These are phyloP conservation scores for Penicillium sp. DNA, from an alignment of 2,329 filamentous ascomycete species.

Conservation along the genomic window DNA sequence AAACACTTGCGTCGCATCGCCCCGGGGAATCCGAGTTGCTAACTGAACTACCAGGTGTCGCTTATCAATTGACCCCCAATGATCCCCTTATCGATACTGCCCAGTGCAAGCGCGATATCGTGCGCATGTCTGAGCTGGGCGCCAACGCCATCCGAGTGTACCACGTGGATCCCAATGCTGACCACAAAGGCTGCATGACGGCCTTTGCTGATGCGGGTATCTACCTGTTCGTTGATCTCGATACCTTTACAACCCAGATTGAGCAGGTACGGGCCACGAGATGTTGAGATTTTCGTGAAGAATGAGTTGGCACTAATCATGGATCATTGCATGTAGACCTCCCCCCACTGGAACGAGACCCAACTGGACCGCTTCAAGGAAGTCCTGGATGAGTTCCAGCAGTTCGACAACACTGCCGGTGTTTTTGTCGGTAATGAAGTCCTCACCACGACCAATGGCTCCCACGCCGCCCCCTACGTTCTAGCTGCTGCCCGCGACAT, in stretches of 20 bases:
- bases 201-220: constrained; percentile 79
- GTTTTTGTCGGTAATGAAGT: constrained; percentile 91
- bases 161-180: constrained; percentile 72
- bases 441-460: constrained; percentile 56
- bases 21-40: not conserved
- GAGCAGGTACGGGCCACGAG: constrained; percentile 39
- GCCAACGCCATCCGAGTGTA: constrained; percentile 87
- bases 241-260: constrained; percentile 52
- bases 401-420: constrained; percentile 78
- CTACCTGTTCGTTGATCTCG: constrained; percentile 82
- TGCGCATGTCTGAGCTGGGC: constrained; percentile 77
- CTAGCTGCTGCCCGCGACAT: constrained; percentile 80
- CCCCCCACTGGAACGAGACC: constrained; percentile 71
- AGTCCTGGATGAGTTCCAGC: constrained; percentile 76
- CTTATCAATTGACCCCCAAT: constrained; percentile 67
- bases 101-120: constrained; percentile 76
- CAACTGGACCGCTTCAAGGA: constrained; percentile 70
- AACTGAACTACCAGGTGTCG: constrained; percentile 61
- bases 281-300: not conserved
- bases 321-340: constrained; percentile 46
- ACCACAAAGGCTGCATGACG: constrained; percentile 81
- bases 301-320: constrained; percentile 7
- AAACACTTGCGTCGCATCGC: not conserved
- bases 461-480: constrained; percentile 75
- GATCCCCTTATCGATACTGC: constrained; percentile 76